A percentile compares a stretch with the other conserved stretches of the same genome.
phyloP scores from a whole-genome alignment of 2,329 filamentous ascomycete genomes.

The Endoconidiophora laricicola region DNA sequence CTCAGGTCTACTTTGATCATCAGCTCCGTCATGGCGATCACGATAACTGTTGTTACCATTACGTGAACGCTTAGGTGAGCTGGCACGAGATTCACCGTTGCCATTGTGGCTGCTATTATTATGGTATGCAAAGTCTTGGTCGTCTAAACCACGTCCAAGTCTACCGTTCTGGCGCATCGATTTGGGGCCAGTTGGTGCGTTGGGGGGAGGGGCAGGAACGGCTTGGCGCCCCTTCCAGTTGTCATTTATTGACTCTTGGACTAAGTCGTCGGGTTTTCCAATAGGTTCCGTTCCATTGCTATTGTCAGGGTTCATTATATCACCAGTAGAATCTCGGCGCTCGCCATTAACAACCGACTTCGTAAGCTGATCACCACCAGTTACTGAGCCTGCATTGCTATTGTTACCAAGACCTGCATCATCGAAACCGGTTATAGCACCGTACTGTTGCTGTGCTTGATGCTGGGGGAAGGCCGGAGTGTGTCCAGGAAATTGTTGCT shows the following conservation, averaged over 20 bases:
- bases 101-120: neutral
- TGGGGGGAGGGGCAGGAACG: slow-evolving; percentile 31
- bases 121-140: slow-evolving; percentile 18
- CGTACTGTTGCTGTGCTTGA: slow-evolving; percentile 13
- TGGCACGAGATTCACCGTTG: slow-evolving; percentile 27
- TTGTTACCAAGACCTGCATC: neutral
- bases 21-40: neutral
- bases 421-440: slow-evolving; percentile 12
- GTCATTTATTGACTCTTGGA: neutral
- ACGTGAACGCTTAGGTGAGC: slow-evolving; percentile 26
- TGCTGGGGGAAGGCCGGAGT: slow-evolving; percentile 19
- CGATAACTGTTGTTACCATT: slow-evolving; percentile 10
- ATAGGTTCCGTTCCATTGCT: neutral
- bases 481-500: slow-evolving; percentile 17
- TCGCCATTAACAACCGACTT: slow-evolving; percentile 14
- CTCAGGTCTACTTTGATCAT: slow-evolving; percentile 10
- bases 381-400: slow-evolving; percentile 9
- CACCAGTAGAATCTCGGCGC: slow-evolving; percentile 1
- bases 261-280: slow-evolving; percentile 3
- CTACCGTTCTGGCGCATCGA: slow-evolving; percentile 73
- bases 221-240: slow-evolving; percentile 7
- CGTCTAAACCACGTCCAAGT: slow-evolving; percentile 30
- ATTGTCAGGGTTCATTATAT: neutral
- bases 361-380: slow-evolving; percentile 4
- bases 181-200: slow-evolving; percentile 80